Evolutionary conservation across 2,329 filamentous ascomycete species (phyloP), one percentile per base, ranked within the genome.

Genomic region (Colletotrichum horii): DNA sequence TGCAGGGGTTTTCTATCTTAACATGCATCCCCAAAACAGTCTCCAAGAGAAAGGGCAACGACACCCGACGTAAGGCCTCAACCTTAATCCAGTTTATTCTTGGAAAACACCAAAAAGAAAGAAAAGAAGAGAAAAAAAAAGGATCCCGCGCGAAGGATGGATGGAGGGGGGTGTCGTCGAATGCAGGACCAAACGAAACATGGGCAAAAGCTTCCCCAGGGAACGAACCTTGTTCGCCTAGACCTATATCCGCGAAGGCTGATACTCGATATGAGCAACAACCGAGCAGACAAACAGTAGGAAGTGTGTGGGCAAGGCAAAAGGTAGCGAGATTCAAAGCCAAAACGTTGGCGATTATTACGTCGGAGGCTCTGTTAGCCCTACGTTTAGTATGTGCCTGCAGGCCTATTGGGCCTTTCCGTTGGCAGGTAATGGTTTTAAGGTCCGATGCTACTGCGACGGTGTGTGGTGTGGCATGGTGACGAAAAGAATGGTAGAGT

Each of bases 181-280:
- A 48, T 22, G 43, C 43, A 48, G 43, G 56, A 52, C 36, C 64
- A 75, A 75, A 73, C 73, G 73, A 75, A 73, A 75, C 70, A 73
- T 68, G 70, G 74, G 74, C 70, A 75, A 75, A 75, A 74, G 60
- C 70, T 75, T 69, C 70, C 70, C 69, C 58, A 8, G 22, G 62
- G 38, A 48, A 19, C 38, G 4, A 68, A 60, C 73, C 70, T 60
- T 65, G 70, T 22, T 61, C 70, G 34, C 24, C 24, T 15, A 32
- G 30, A 52, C 24, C 56, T 73, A 60, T 68, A 58, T 28, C 24
- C 32, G 70, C 64, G 48, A 60, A 38, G 30, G 15, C 58, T 64
- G 70, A 64, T 26, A 60, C 26, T 56, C 16, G 11, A 36, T 36
- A 60, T 26, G 26, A 22, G 26, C 58, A 15, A 22, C 30, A n/a